Evolutionary conservation across 2,329 filamentous ascomycete genomes (phyloP), one percentile per base, ranked within the genome.

Genomic region (Macroventuria anomochaeta): DNA sequence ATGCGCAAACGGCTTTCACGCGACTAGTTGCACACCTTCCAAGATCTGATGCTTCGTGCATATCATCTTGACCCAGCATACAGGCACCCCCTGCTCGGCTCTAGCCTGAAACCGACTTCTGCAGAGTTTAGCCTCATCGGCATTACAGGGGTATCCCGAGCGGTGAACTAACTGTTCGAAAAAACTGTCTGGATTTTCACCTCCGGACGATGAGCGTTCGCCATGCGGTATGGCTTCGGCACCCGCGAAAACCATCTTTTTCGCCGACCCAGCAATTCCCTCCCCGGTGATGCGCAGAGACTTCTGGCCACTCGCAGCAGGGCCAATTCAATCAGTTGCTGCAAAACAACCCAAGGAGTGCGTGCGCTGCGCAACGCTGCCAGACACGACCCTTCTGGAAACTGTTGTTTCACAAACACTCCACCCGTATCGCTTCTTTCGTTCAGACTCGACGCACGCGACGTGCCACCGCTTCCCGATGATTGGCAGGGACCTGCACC

Each of bases 21-120:
- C 57, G 51, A 53, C 37, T 53, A 44, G 51, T 36, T 34, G 25
- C 46, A 42, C 38, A 38, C 46, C 39, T 49, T 44, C 59, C 61
- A 65, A 69, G 63, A 69, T 72, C 63, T 68, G 67, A 66, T 62
- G 64, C 64, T 63, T 63, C 57, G 64, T 69, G 69, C 69, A 73
- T 71, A 63, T 61, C 63, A 64, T 66, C 54, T 55, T 46, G 63
- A 54, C 59, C 61, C 62, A 63, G 57, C 44, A 43, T 56, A 55
- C 65, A 65, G 59, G 59, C 43, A 60, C 28, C 26, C 60, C 68
- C 60, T 65, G 67, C 50, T 3, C 40, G 2, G 31, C 31, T 55
- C 67, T 68, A 63, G 59, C 38, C 59, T 62, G 58, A 47, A 56
- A 53, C 41, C 25, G 29, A 29, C 51, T 40, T 42, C 58, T 66